phyloP scores from a whole-genome alignment of 345 rosid species.

The Rhizophora mangle region DNA sequence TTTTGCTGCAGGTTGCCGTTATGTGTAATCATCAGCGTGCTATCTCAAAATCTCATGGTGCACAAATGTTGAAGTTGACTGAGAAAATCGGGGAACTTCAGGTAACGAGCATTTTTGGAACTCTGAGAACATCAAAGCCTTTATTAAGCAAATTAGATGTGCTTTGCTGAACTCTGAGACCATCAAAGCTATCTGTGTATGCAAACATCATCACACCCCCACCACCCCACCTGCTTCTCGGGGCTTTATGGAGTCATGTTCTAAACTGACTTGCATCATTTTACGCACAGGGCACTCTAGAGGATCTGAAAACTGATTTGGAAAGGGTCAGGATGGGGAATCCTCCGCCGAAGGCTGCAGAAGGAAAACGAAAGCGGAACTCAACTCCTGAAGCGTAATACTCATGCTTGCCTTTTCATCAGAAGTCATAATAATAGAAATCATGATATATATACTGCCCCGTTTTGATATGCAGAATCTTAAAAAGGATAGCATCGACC shows the following conservation, averaged over 20 bases:
- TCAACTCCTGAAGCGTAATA: constrained; percentile 76
- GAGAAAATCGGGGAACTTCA: constrained; percentile 71
- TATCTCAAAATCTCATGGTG: constrained; percentile 72
- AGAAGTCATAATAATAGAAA: background rate
- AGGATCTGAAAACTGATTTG: constrained; percentile 66
- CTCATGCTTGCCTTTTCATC: constrained; percentile 11
- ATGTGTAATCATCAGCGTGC: constrained; percentile 98
- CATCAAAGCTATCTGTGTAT: background rate
- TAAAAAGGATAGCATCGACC: constrained; percentile 66
- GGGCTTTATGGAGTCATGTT: background rate
- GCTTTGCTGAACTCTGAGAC: too few relatives aligned
- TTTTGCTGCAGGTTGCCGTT: constrained; percentile 75
- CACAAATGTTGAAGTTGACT: constrained; percentile 74
- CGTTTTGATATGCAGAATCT: constrained; percentile 47
- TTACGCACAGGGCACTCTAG: constrained; percentile 47
- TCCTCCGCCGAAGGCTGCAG: constrained; percentile 71
- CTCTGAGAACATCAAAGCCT: background rate
- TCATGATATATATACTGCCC: background rate
- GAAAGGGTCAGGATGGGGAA: constrained; percentile 83
- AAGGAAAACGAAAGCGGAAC: constrained; percentile 83
- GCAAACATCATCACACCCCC: background rate
- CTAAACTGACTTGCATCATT: constrained; percentile 18
- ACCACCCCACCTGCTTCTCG: background rate
- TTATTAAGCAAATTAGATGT: background rate
- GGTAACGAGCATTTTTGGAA: constrained; percentile 35